phyloP scores from a whole-genome alignment of 148 eudicot genomes.

The Beta vulgaris region DNA sequence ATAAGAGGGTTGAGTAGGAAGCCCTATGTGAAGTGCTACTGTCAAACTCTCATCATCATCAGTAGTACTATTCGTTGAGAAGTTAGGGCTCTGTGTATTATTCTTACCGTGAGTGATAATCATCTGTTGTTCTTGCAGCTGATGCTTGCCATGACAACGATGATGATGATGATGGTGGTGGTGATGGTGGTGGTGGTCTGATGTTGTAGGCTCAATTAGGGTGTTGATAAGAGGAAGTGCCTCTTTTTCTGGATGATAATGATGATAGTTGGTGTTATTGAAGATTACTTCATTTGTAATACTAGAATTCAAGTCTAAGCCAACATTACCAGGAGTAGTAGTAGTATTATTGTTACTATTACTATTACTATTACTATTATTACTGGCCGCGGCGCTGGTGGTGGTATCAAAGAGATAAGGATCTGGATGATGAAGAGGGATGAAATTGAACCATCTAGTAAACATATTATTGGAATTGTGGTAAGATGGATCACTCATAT shows the following conservation, averaged over 20 bases:
- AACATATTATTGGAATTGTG: constrained; percentile 34
- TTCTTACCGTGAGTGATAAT: neutral
- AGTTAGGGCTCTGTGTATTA: neutral
- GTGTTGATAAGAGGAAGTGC: constrained; percentile 55
- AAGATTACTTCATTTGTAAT: neutral
- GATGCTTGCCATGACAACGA: too few relatives aligned
- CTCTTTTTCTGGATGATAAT: constrained; percentile 8
- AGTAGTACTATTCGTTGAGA: neutral
- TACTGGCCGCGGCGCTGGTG: neutral
- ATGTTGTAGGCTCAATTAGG: constrained; percentile 12
- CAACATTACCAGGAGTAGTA: neutral
- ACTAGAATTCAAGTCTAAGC: constrained; percentile 21
- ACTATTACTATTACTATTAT: neutral
- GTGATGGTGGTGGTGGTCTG: neutral
- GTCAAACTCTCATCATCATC: constrained; percentile 20
- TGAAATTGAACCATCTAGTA: constrained; percentile 48
- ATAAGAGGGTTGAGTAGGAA: constrained; percentile 26
- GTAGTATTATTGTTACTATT: neutral
- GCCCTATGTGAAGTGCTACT: constrained; percentile 53
- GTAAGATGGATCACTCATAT: constrained; percentile 24
- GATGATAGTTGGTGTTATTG: neutral
- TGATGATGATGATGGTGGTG: neutral
- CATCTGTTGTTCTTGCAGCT: neutral
- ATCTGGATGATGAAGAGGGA: constrained; percentile 29
- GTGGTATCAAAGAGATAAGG: neutral